These are phyloP conservation scores for Cicer pinnatifidum DNA, from an alignment of 306 rosid species.

Conservation along the genomic window DNA sequence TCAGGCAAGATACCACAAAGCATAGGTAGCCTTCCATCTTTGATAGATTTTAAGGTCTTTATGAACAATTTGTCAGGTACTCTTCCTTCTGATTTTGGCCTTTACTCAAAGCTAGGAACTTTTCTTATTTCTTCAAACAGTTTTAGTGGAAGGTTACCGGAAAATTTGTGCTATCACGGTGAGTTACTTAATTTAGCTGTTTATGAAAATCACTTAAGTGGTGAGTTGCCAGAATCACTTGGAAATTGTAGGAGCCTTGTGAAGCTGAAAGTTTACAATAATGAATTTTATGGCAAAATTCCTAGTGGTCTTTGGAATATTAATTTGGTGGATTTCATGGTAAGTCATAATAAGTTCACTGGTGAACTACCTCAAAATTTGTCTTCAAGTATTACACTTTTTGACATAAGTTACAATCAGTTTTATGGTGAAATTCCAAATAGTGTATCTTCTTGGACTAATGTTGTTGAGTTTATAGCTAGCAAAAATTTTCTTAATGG, in stretches of 20 bases:
- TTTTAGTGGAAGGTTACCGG: conserved; percentile 64
- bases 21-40: conserved; percentile 61
- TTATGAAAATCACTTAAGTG: conserved; percentile 54
- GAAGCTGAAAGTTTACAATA: conserved; percentile 41
- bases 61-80: conserved; percentile 61
- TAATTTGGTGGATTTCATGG: conserved; percentile 43
- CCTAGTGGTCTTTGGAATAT: conserved; percentile 78
- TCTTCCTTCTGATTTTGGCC: conserved; percentile 67
- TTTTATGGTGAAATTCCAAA: conserved; percentile 64
- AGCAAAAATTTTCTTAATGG: conserved; percentile 63
- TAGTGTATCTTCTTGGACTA: conserved; percentile 58
- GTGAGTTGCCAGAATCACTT: conserved; percentile 68
- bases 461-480: conserved; percentile 54
- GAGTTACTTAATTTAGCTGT: conserved; percentile 50
- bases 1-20: conserved; percentile 62
- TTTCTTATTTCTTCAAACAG: conserved; percentile 51
- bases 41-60: conserved; percentile 48
- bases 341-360: conserved; percentile 53
- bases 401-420: conserved; percentile 60
- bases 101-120: conserved; percentile 44
- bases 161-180: conserved; percentile 55
- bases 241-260: conserved; percentile 56
- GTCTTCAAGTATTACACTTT: conserved; percentile 46
- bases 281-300: conserved; percentile 58
- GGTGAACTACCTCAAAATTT: conserved; percentile 66